Base-by-base conservation (phyloP, 164 flowering plant genomes). In the Dillenia turbinata region DNA sequence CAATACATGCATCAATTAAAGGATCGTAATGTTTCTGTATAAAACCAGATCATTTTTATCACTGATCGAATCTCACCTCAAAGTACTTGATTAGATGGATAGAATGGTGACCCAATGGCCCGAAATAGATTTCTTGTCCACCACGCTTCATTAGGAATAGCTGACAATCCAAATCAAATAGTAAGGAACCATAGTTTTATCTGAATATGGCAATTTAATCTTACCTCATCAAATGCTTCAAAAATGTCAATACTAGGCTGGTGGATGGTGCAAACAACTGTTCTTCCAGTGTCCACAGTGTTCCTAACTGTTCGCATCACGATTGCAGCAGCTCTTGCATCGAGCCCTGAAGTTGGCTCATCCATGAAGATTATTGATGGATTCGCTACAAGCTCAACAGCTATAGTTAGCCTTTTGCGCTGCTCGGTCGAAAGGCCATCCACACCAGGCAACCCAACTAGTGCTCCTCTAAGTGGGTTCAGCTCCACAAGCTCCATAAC, bases 341-440 rank as follows among this genome's bases (percentile, higher is more conserved):
- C 78, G 11, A 75, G 71, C 46, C 78, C 78, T 43, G 78, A 75
- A 1, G 76, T 75, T 14, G 78, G 78, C 54, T 75, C 78, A 69
- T 75, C 78, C 78, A 75, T 75, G 63, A 74, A 74, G 16, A 74
- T 70, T 13, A 74, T 70, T 8, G 77, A 74, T 0, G 77, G 77
- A 49, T 74, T 74, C 14, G 77, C 77, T n/a, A 74, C 77, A 6
- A 74, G 68, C 60, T 74, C 77, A 33, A 74, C 71, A 15, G 77
- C 77, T 24, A 74, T 60, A 14, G 77, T 74, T 22, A 74, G 68
- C 60, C 77, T 66, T 47, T 75, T 72, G 17, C 78, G 67, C 45
- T 75, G 76, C 64, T 75, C 79, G 1, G 76, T 75, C 52, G 79
- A 75, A 11, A 75, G 79, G 45, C 79, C 79, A 60, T 66, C 69